These are phyloP conservation scores for Monascus purpureus DNA, from an alignment of 495 filamentous ascomycete genomes.

Conservation along the genomic window DNA sequence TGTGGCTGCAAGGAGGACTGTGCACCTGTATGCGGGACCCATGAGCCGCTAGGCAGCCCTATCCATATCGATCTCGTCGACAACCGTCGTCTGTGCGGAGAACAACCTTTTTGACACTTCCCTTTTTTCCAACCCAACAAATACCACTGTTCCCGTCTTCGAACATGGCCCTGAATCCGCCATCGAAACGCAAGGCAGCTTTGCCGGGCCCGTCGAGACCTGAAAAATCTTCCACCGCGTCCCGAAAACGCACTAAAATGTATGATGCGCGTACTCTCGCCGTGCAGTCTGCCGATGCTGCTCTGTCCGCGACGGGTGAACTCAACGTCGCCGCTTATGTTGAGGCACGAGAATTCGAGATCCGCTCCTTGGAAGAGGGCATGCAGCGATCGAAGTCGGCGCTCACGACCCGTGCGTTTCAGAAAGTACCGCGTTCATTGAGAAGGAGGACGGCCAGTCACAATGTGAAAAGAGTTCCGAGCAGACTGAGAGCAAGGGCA, in stretches of 20 bases:
- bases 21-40: no score
- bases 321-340: constrained; percentile 74
- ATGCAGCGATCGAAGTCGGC: constrained; percentile 58
- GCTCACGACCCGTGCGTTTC: constrained; percentile 65
- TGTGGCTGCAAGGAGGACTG: no score
- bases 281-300: constrained; percentile 55
- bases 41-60: no score
- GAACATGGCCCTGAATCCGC: constrained; percentile 20
- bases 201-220: constrained; percentile 3
- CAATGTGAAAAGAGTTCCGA: constrained; percentile 86
- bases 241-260: constrained; percentile 51
- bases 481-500: constrained; percentile 54
- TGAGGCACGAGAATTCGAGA: constrained; percentile 72
- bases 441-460: constrained; percentile 83
- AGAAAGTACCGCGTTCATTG: constrained; percentile 73
- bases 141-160: constrained; percentile 1
- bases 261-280: constrained; percentile 57
- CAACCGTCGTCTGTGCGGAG: no score
- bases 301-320: constrained; percentile 58
- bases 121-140: background rate
- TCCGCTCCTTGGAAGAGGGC: constrained; percentile 64
- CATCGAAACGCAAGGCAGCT: constrained; percentile 21
- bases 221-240: constrained; percentile 12
- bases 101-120: background rate
- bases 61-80: no score